Evolutionary conservation across 257 asterid species (phyloP), one percentile per base, ranked within the genome.

Genomic region (Phtheirospermum japonicum): DNA sequence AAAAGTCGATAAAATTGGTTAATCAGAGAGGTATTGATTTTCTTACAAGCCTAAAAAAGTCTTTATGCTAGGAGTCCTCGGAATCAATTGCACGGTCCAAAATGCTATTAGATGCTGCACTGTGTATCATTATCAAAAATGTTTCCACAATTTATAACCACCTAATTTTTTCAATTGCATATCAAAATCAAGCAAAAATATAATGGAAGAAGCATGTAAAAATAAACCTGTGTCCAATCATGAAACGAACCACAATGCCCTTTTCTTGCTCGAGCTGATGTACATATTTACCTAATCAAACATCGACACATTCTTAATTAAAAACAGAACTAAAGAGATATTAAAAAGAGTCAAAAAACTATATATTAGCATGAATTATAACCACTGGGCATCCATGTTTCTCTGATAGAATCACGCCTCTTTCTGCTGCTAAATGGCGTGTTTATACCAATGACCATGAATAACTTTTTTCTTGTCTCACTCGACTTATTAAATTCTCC

Each of bases 321-420:
- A 37, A 50, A 66, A 26, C 42, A 46, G 7, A 46, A 28, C 4
- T n/a, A n/a, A 36, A 6, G 42, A 6, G 2, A 36, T 36, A 2
- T 36, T 1, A 36, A 36, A 9, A 36, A 6, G 10, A 36, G 1
- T 36, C 42, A 7, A 48, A 48, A 2, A 17, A 17, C 1, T 17
- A 23, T 28, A 52, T 18, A 14, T 12, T 28, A n/a, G 16, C 23
- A 9, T 40, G 45, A 52, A 60, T 18, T 4, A 56, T 5, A 3
- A 85, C 96, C 96, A 82, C 75, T 81, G 42, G 90, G 96, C 88
- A 85, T 76, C 96, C 96, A 88, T 10, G 96, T 88, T 52, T 80
- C 85, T 61, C 96, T 74, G 66, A 88, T 57, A 5, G 95, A 85
- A 83, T 85, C 95, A 10, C 96, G 95, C 66, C 96, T 85, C 78